A percentile compares a stretch with the other conserved stretches of the same genome.
Conservation (phyloP, 306 rosid species). For the Prunus dulcis region DNA sequence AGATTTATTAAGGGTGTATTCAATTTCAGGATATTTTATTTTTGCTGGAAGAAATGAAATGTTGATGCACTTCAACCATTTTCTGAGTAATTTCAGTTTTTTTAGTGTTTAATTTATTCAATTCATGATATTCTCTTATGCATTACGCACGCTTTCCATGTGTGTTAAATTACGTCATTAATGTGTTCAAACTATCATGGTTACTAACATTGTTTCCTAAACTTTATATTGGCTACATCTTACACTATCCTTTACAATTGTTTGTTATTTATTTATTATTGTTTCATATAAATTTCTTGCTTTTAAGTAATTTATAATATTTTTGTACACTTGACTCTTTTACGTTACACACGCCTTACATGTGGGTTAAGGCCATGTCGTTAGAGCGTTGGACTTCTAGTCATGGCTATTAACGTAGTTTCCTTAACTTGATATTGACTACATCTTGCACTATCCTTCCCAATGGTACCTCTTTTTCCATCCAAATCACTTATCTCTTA, state of each 20-base stretch:
- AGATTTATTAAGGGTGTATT: neutral
- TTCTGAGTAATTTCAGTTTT: no score
- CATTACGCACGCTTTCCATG: neutral
- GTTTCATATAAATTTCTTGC: neutral
- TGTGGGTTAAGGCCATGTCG: neutral
- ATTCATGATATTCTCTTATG: neutral
- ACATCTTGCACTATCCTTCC: neutral
- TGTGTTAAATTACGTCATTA: neutral
- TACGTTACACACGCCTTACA: neutral
- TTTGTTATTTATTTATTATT: neutral
- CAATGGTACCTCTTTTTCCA: no score
- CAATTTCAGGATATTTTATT: no score
- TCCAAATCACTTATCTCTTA: no score
- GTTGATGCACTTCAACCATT: no score
- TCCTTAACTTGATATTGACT: neutral
- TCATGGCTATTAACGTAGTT: neutral
- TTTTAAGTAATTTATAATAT: neutral
- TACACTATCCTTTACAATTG: neutral
- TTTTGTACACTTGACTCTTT: neutral
- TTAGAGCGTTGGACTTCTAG: no score
- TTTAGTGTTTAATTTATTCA: no score
- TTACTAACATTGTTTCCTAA: neutral
- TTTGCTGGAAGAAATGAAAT: no score
- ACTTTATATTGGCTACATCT: neutral
- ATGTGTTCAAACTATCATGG: fast-evolving